These are phyloP conservation scores for Rutstroemia sydowiana DNA, from an alignment of 2,329 filamentous ascomycete species.

Conservation along the genomic window DNA sequence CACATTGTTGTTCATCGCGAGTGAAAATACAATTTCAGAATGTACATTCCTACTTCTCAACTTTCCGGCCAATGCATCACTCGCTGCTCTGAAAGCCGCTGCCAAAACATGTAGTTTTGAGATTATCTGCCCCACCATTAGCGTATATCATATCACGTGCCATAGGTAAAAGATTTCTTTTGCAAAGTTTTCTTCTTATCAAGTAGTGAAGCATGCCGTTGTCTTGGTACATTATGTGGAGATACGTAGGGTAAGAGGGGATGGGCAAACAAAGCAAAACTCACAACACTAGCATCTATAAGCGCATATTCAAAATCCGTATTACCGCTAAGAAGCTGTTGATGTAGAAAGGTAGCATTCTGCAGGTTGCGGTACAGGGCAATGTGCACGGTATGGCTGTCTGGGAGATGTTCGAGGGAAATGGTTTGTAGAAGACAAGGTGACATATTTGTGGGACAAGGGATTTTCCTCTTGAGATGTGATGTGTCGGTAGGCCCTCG, in stretches of 20 bases:
- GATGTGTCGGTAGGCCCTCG: no score
- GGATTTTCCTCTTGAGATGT: no score
- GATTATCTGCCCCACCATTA: slow-evolving; percentile 37
- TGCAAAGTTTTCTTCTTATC: no score
- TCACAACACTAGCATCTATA: slow-evolving; percentile 74
- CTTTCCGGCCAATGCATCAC: slow-evolving; percentile 35
- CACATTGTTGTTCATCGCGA: slow-evolving; percentile 49
- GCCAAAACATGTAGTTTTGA: slow-evolving; percentile 41
- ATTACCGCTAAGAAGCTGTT: slow-evolving; percentile 81
- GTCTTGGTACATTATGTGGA: not conserved
- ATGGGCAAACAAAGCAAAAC: slow-evolving; percentile 20
- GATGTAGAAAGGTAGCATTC: slow-evolving; percentile 71
- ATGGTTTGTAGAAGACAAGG: slow-evolving; percentile 50
- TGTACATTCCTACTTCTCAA: slow-evolving; percentile 46
- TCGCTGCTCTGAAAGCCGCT: slow-evolving; percentile 43
- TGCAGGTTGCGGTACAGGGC: slow-evolving; percentile 68
- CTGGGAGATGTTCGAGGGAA: slow-evolving; percentile 67
- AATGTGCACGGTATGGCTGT: slow-evolving; percentile 59
- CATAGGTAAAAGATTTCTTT: no score
- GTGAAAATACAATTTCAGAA: slow-evolving; percentile 48
- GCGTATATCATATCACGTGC: no score
- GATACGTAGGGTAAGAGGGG: not conserved
- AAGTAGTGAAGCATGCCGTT: no score
- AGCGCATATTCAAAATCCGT: slow-evolving; percentile 87
- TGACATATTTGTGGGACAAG: no score